Evolutionary conservation across 1,284 basidiomycete species (phyloP), one percentile per base, ranked within the genome.

Genomic region (Gymnopus androsaceus): DNA sequence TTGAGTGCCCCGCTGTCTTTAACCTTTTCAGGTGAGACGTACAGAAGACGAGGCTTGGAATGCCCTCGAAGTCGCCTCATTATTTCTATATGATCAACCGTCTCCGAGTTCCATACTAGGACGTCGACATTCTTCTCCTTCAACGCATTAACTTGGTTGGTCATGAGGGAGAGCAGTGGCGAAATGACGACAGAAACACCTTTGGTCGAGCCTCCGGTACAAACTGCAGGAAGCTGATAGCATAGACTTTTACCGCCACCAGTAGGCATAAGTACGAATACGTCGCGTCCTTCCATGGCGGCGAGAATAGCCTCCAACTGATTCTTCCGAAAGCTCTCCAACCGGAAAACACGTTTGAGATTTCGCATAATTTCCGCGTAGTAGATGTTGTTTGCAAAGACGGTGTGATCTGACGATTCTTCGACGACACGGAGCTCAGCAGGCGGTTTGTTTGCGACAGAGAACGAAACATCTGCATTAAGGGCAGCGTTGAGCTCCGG

Each of bases 211-310:
- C 92, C 94, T 1, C 73, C 74, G 34, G 78, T 76, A 66, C 94
- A 90, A 19, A 97, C 79, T 1, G 95, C 95, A 0, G 96, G 96
- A 0, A 98, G 82, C 65, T 90, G 88, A 64, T 85, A 95, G 62
- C 90, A 94, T 40, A 95, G 74, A 64, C 87, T 90, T 74, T 98
- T 98, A 0, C 95, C 96, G 5, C 95, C 96, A 27, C 96, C 96
- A 0, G 96, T 99, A 0, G 97, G 96, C 87, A 98, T 96, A 5
- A 99, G 80, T 17, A 98, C 92, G 63, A 98, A 95, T 12, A 95
- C 93, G 66, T 99, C 95, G 47, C 79, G 81, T 2, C 90, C 94
- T 0, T 79, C 76, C 69, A 99, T 77, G 0, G 91, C 88, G 3
- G 88, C 88, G 49, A 86, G 83, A 64, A 98, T 92, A 0, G 92